Evolutionary conservation across 148 eudicot species (phyloP).

Genomic region (Rhododendron griersonianum): DNA sequence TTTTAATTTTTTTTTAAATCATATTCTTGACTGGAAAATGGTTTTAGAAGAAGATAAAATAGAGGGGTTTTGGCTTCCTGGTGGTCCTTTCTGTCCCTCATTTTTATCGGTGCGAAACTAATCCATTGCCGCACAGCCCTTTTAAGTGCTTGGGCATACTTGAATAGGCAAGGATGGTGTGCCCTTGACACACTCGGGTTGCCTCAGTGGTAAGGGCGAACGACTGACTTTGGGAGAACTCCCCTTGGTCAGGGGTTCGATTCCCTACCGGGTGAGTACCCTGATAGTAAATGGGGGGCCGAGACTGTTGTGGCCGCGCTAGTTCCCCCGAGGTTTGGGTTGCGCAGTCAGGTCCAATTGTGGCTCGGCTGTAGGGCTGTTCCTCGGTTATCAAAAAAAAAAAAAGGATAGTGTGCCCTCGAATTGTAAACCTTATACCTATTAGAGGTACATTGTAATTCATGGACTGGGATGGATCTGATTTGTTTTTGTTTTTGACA

Average conservation of each 20-base stretch:
- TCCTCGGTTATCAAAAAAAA: no score
- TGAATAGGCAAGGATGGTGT: neutral
- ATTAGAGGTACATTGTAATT: neutral
- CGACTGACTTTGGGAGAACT: no score
- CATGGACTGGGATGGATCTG: neutral
- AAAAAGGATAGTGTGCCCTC: neutral
- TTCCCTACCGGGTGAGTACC: no score
- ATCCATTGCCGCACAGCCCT: neutral
- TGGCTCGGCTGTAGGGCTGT: no score
- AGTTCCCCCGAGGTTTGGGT: no score
- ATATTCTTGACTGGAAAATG: neutral
- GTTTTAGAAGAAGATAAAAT: neutral
- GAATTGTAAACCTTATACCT: neutral
- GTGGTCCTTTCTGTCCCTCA: neutral
- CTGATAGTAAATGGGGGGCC: no score
- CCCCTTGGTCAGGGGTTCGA: no score
- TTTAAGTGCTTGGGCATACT: neutral
- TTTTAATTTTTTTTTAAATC: neutral
- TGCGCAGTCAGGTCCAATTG: no score
- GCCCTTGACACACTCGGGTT: neutral
- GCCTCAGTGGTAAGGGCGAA: no score
- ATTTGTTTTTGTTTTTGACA: neutral
- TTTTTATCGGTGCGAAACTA: neutral
- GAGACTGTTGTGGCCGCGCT: no score
- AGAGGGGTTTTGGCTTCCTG: neutral